Base-by-base conservation (phyloP, 192 early-diverging fungal species). In the Backusella tuberculispora region DNA sequence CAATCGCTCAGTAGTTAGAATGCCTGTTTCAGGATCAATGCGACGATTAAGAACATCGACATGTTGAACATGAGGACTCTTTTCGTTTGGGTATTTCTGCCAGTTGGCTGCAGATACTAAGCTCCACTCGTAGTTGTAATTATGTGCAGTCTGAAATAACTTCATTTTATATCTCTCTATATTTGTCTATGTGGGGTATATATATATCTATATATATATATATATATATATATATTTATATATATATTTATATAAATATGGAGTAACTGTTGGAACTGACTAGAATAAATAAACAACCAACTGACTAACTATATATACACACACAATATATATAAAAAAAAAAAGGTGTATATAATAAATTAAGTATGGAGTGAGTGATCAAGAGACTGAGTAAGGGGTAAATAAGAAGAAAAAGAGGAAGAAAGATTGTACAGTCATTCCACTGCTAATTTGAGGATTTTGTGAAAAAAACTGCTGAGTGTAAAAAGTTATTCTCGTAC, bases 41-140 rank as follows among this genome's bases (percentile, higher is more conserved):
- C 84, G 76, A 56, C 96, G 90, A 71, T 91, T 87, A 66, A 99
- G 85, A 4, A 95, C 88, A 85, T 98, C 98, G 45, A 97, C 95
- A 71, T 93, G 92, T 26, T 92, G 75, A 53, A 99, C 97, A 77
- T 99, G 98, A 63, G 91, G 89, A 38, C 95, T 92, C 47, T 93
- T 83, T 24, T 94, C 93, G 84, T 99, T 99, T 0, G 98, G 98
- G 86, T 99, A 99, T 83, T 99, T 99, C 83, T 91, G 89, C 92
- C 92, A 99, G 82, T 97, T 93, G 45, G 95, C 98, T 19, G 90
- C 83, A 38, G 91, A 91, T 48, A 95, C 93, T 13, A 88, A 90
- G 6, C 84, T 85, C 94, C 96, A 98, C 68, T 91, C 83, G 83
- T 97, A 91, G 77, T 88, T 81, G 83, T 93, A 95, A 37, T 86